Conservation (phyloP, 1,139 yeast species). For the Debaryomycetaceae sp. region DNA sequence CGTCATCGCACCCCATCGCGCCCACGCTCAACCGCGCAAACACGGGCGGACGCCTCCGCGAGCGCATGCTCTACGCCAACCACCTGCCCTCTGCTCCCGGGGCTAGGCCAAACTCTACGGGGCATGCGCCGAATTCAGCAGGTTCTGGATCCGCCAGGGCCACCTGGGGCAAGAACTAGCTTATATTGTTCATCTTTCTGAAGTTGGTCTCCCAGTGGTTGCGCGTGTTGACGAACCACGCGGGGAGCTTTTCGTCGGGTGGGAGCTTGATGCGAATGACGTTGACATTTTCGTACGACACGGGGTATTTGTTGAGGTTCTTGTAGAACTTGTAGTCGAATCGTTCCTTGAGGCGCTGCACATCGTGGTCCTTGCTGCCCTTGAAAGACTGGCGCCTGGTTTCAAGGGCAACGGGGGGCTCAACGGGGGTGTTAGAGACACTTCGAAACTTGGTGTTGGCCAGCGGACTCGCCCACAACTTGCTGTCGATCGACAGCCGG, state of each 20-base stretch:
- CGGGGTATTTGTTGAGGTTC: slow-evolving; percentile 25
- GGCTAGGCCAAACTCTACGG: slow-evolving; percentile 7
- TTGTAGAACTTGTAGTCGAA: slow-evolving; percentile 37
- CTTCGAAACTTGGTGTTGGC: slow-evolving; percentile 6
- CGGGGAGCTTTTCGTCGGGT: slow-evolving; percentile 56
- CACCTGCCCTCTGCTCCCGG: slow-evolving; percentile 9
- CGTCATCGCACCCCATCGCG: slow-evolving; percentile 15
- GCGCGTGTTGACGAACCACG: slow-evolving; percentile 65
- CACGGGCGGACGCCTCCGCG: slow-evolving; percentile 33
- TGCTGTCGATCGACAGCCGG: slow-evolving; percentile 33
- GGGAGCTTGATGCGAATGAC: slow-evolving; percentile 54
- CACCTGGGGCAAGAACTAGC: slow-evolving; percentile 33
- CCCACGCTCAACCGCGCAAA: slow-evolving; percentile 23
- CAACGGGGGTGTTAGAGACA: too few species aligned
- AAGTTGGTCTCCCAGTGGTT: slow-evolving; percentile 53
- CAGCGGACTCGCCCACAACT: slow-evolving; percentile 15
- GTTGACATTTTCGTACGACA: slow-evolving; percentile 33
- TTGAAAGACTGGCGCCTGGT: too few species aligned
- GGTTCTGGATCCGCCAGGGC: slow-evolving; percentile 15
- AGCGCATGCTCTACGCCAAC: slow-evolving; percentile 27
- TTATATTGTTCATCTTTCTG: slow-evolving; percentile 6
- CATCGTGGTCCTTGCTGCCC: too few species aligned
- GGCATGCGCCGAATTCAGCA: slow-evolving; percentile 4
- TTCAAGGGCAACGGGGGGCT: too few species aligned
- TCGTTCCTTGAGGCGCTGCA: slow-evolving; percentile 19